phyloP scores from a whole-genome alignment of 148 eudicot genomes.

The Fagopyrum homotropicum region DNA sequence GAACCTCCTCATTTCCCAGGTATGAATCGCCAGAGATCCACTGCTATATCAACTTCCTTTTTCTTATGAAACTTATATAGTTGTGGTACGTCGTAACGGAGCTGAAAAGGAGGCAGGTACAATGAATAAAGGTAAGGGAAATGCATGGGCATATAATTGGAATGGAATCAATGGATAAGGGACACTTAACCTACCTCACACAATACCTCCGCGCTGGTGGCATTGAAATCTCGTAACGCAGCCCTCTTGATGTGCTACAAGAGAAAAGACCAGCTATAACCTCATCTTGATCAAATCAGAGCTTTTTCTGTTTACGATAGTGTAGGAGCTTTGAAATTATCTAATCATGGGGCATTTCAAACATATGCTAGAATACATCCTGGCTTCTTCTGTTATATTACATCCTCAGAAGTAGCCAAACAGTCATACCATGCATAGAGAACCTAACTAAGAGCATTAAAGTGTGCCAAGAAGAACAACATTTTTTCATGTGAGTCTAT shows the following conservation, averaged over 20 bases:
- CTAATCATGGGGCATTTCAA: background rate
- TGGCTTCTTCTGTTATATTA: too few relatives aligned
- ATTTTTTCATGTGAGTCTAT: background rate
- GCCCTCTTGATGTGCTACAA: constrained; percentile 69
- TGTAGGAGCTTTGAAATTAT: background rate
- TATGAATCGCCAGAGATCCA: constrained; percentile 96
- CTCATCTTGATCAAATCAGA: background rate
- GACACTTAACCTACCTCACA: constrained; percentile 56
- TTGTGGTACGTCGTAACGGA: constrained; percentile 79
- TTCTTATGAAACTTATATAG: constrained; percentile 95
- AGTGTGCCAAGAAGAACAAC: background rate
- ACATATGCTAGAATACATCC: background rate
- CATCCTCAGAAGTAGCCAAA: background rate
- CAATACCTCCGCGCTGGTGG: constrained; percentile 79
- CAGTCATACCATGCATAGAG: background rate
- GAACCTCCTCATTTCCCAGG: constrained; percentile 28
- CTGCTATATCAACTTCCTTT: constrained; percentile 93
- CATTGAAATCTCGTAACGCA: constrained; percentile 62
- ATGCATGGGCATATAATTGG: background rate
- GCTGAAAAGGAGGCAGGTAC: constrained; percentile 31
- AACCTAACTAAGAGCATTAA: background rate
- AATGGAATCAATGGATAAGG: constrained; percentile 5
- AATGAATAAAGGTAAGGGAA: background rate
- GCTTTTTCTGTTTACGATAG: background rate
- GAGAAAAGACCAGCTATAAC: background rate